phyloP scores from a whole-genome alignment of 108 stramenopile genomes.

The Skeletonema tropicum region DNA sequence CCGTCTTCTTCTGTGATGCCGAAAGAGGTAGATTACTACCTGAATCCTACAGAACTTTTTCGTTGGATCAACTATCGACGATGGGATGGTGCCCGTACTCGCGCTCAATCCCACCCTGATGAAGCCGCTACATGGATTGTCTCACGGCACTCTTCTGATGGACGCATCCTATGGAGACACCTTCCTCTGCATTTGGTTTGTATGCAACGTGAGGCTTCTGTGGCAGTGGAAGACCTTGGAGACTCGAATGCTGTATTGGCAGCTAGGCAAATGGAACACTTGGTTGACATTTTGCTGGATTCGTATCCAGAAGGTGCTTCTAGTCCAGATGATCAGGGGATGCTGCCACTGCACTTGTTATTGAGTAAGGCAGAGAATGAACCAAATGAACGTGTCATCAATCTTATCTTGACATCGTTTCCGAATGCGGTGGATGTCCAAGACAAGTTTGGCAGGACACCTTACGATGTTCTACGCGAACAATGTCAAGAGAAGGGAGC shows the following conservation, averaged over 20 bases:
- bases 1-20: constrained; percentile 7
- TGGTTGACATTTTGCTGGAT: constrained; percentile 52
- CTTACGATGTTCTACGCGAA: constrained; percentile 52
- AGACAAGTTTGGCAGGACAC: constrained; percentile 52
- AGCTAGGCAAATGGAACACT: constrained; percentile 44
- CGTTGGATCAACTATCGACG: constrained; percentile 70
- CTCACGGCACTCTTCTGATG: constrained; percentile 41
- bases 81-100: constrained; percentile 62
- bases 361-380: constrained; percentile 46
- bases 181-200: constrained; percentile 52
- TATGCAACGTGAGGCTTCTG: constrained; percentile 52
- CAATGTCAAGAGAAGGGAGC: constrained; percentile 34
- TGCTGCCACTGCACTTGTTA: constrained; percentile 51
- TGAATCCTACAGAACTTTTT: constrained; percentile 64
- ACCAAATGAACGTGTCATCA: constrained; percentile 48
- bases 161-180: constrained; percentile 50
- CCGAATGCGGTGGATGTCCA: constrained; percentile 50
- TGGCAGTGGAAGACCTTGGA: constrained; percentile 23
- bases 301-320: constrained; percentile 51
- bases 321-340: constrained; percentile 56
- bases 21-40: constrained; percentile 64
- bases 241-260: constrained; percentile 32
- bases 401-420: constrained; percentile 47
- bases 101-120: constrained; percentile 48
- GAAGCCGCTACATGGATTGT: constrained; percentile 55